These are phyloP conservation scores for Venustampulla echinocandica DNA, from an alignment of 495 filamentous ascomycete species.

Conservation along the genomic window DNA sequence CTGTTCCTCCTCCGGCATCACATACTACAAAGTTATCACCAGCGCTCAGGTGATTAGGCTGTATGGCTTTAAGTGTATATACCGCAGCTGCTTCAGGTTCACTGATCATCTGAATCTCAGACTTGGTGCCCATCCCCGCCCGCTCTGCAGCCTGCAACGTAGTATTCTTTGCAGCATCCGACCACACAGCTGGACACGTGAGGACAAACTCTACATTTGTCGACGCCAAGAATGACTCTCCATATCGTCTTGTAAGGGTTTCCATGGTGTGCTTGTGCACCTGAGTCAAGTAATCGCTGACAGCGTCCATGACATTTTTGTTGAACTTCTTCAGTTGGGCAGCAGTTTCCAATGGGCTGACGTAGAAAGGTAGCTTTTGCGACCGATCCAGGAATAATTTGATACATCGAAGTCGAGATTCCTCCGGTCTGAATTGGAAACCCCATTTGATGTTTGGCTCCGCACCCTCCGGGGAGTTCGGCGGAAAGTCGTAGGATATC, in stretches of 20 bases:
- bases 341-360: conserved; percentile 64
- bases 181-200: conserved; percentile 77
- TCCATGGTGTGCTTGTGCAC: conserved; percentile 67
- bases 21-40: conserved; percentile 68
- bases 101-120: conserved; percentile 57
- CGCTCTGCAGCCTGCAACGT: conserved; percentile 56
- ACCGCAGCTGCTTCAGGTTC: conserved; percentile 72
- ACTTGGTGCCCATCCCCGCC: conserved; percentile 55
- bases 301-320: conserved; percentile 51
- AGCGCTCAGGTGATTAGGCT: conserved; percentile 52
- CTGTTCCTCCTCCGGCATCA: conserved; percentile 72
- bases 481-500: conserved; percentile 44
- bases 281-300: conserved; percentile 60
- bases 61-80: conserved; percentile 58
- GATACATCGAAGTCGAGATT: conserved; percentile 65
- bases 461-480: conserved; percentile 27
- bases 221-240: conserved; percentile 50
- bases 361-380: conserved; percentile 68
- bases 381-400: conserved; percentile 73
- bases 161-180: conserved; percentile 60
- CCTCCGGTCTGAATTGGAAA: conserved; percentile 68
- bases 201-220: conserved; percentile 60
- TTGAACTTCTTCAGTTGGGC: conserved; percentile 59
- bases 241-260: conserved; percentile 56
- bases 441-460: conserved; percentile 54